Conservation (phyloP, 2,329 filamentous ascomycete species). For the Penicillium sp. region DNA sequence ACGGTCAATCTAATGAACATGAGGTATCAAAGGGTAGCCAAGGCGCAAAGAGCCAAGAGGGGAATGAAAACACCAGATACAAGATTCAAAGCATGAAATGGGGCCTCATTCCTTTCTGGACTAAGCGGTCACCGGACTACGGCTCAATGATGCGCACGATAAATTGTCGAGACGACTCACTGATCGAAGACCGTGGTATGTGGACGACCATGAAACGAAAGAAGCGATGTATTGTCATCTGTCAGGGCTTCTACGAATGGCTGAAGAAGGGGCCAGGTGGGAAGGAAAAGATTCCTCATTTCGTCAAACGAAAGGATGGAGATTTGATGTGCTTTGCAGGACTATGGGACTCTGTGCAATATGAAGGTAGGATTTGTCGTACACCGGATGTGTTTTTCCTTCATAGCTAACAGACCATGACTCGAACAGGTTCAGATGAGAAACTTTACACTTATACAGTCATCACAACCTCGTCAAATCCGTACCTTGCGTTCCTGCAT, state of each 20-base stretch:
- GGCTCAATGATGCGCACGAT: slow-evolving; percentile 82
- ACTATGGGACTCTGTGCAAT: slow-evolving; percentile 85
- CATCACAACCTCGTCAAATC: slow-evolving; percentile 86
- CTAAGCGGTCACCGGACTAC: slow-evolving; percentile 80
- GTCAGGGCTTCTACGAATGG: slow-evolving; percentile 97
- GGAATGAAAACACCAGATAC: slow-evolving; percentile 60
- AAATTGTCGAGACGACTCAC: slow-evolving; percentile 90
- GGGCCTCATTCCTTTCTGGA: slow-evolving; percentile 94
- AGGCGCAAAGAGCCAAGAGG: slow-evolving; percentile 16
- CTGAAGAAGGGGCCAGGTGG: slow-evolving; percentile 72
- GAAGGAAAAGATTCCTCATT: slow-evolving; percentile 85
- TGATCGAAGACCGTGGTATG: slow-evolving; percentile 76
- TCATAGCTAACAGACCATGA: neutral
- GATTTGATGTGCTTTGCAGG: slow-evolving; percentile 87
- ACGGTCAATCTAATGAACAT: slow-evolving; percentile 19
- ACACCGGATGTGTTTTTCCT: neutral
- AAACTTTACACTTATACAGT: slow-evolving; percentile 88
- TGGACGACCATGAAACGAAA: slow-evolving; percentile 89
- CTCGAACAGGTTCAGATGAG: slow-evolving; percentile 59
- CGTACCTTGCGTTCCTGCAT: slow-evolving; percentile 83
- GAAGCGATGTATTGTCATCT: slow-evolving; percentile 85
- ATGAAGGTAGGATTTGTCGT: slow-evolving; percentile 62
- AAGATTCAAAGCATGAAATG: slow-evolving; percentile 94
- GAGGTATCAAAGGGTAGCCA: slow-evolving; percentile 13
- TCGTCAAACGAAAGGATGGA: slow-evolving; percentile 78